Conservation (phyloP, 2,329 filamentous ascomycete genomes). For the Cladosporium oxysporum region DNA sequence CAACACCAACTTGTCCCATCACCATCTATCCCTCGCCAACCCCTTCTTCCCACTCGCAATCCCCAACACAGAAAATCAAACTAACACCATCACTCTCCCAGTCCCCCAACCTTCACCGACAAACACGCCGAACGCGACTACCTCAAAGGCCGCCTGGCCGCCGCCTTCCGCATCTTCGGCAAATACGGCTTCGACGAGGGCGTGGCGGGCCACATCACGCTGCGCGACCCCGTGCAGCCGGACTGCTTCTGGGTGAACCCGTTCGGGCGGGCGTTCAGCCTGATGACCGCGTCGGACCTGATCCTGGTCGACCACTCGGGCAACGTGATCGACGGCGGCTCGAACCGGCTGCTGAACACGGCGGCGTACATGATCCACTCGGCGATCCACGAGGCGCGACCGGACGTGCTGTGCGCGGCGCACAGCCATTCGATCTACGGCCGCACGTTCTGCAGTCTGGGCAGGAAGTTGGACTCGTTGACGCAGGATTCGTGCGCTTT, state of each 20-base stretch:
- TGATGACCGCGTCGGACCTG: slow-evolving; percentile 49
- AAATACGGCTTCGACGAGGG: slow-evolving; percentile 45
- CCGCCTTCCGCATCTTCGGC: slow-evolving; percentile 48
- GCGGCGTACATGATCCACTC: slow-evolving; percentile 52
- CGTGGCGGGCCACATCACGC: slow-evolving; percentile 45
- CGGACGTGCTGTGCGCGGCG: slow-evolving; percentile 48
- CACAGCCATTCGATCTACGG: slow-evolving; percentile 51
- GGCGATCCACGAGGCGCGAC: slow-evolving; percentile 44
- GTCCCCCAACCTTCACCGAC: slow-evolving; percentile 38
- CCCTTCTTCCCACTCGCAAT: no score
- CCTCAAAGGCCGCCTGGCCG: slow-evolving; percentile 47
- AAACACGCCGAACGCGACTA: slow-evolving; percentile 44
- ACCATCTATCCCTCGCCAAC: no score
- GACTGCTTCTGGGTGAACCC: slow-evolving; percentile 45
- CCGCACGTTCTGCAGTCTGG: slow-evolving; percentile 46
- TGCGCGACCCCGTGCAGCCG: slow-evolving; percentile 41
- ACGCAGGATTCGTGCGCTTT: slow-evolving; percentile 49
- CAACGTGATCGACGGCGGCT: slow-evolving; percentile 45
- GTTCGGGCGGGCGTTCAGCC: slow-evolving; percentile 44
- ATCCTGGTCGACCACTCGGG: slow-evolving; percentile 48
- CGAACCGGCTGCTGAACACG: slow-evolving; percentile 43
- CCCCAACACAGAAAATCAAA: not conserved
- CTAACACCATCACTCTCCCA: not conserved
- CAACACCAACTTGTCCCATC: no score
- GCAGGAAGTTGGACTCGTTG: slow-evolving; percentile 46